phyloP scores from a whole-genome alignment of 2,329 filamentous ascomycete genomes.

The Sporothrix mexicana region DNA sequence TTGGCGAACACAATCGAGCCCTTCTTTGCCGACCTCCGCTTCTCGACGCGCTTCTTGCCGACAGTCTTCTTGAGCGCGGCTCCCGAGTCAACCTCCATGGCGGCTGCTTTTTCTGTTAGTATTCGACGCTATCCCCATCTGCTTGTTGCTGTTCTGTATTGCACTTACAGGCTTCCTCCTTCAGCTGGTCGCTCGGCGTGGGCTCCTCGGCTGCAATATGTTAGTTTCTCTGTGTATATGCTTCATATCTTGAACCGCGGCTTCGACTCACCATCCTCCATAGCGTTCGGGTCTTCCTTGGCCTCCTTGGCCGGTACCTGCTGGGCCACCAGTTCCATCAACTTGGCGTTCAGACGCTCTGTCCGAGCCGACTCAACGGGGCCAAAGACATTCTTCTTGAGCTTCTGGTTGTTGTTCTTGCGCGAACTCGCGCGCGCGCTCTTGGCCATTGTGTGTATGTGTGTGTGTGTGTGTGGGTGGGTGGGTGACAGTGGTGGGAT shows the following conservation, averaged over 20 bases:
- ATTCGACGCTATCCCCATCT: neutral
- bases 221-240: neutral
- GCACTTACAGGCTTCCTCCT: conserved; percentile 34
- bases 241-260: neutral
- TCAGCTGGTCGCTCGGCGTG: conserved; percentile 35
- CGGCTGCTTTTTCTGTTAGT: conserved; percentile 40
- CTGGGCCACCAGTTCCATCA: conserved; percentile 78
- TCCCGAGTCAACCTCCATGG: conserved; percentile 63
- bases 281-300: conserved; percentile 45
- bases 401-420: conserved; percentile 82
- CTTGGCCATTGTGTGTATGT: conserved; percentile 73
- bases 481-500: neutral
- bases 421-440: conserved; percentile 76
- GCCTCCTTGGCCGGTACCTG: conserved; percentile 45
- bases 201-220: conserved; percentile 12
- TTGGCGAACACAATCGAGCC: conserved; percentile 65
- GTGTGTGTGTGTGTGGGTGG: neutral
- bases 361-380: conserved; percentile 80
- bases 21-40: conserved; percentile 59
- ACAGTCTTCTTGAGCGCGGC: conserved; percentile 49
- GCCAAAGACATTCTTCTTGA: conserved; percentile 83
- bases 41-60: conserved; percentile 61
- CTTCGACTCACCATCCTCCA: conserved; percentile 53
- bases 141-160: neutral
- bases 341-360: conserved; percentile 82